Evolutionary conservation across 306 rosid species (phyloP), one percentile per base, ranked within the genome.

Genomic region (Pueraria montana): DNA sequence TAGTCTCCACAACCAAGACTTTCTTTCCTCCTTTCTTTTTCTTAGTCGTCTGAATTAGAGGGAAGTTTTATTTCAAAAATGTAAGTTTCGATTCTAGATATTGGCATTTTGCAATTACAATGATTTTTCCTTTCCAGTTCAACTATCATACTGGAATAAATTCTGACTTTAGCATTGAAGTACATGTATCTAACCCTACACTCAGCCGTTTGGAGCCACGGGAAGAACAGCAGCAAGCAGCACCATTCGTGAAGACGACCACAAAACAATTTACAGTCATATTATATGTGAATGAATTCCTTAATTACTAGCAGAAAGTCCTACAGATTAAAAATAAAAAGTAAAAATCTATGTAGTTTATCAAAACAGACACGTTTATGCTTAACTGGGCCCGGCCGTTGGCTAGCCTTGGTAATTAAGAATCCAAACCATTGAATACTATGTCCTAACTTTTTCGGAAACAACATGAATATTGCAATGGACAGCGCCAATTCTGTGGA

Each of bases 381-480:
- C n/a, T 13, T 63, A 30, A 32, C 9, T 30, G 63, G 62, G 77
- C 43, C 62, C 24, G 1, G 16, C 17, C 62, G 76, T n/a, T 30
- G 46, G 27, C 27, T 4, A 16, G 18, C 24, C 46, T 77, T 18
- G n/a, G n/a, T n/a, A n/a, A n/a, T 0, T 64, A 77, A 61, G 61
- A 61, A 40, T 62, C 27, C 46, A 14, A 82, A 11, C 68, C 36
- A 61, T 40, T 62, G 74, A 63, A 34, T 34, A 21, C 12, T 26
- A 36, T 82, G 80, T 64, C 53, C 21, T 53, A 78, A 48, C 63
- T 27, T 30, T 34, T 50, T 49, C 7, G 64, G 74, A 34, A 82
- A 64, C 75, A 64, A 8, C 4, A 24, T 75, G 32, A 82, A 75
- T 43, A 75, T 82, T 62, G 80, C 74, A 16, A 46, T 9, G 61